A percentile compares a stretch with the other conserved stretches of the same genome.
Evolutionary conservation across 2,329 filamentous ascomycete genomes (phyloP).

Genomic region (Aspergillus sojae): DNA sequence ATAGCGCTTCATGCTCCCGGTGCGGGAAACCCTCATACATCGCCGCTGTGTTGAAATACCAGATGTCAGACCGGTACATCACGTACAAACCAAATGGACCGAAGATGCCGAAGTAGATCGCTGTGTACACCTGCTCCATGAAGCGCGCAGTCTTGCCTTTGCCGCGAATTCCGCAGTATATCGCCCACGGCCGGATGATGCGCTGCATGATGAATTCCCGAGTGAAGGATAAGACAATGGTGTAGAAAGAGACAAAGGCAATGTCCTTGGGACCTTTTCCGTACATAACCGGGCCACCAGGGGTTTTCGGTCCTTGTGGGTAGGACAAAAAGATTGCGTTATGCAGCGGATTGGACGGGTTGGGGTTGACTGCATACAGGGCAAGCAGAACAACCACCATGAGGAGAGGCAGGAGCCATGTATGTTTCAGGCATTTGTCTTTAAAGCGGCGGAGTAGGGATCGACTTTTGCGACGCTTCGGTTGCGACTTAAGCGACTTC

Average conservation of each 20-base stretch:
- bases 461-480: constrained; percentile 49
- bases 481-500: constrained; percentile 38
- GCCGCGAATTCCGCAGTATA: constrained; percentile 67
- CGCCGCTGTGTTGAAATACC: constrained; percentile 89
- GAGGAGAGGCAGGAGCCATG: constrained; percentile 69
- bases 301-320: constrained; percentile 61
- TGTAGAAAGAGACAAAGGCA: constrained; percentile 87
- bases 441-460: constrained; percentile 49
- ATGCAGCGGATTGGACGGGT: constrained; percentile 75
- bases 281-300: constrained; percentile 66
- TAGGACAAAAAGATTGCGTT: constrained; percentile 91
- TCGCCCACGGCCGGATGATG: constrained; percentile 75
- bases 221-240: constrained; percentile 84
- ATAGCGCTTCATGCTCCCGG: constrained; percentile 72
- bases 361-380: constrained; percentile 75
- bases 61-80: constrained; percentile 87
- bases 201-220: constrained; percentile 97
- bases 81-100: constrained; percentile 85
- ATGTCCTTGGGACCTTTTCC: constrained; percentile 87
- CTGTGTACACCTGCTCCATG: constrained; percentile 96
- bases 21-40: constrained; percentile 93
- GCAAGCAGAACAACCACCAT: constrained; percentile 65
- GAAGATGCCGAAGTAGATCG: constrained; percentile 82
- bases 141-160: constrained; percentile 83
- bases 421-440: constrained; percentile 52